phyloP scores from a whole-genome alignment of 2,329 filamentous ascomycete genomes.

The Neofusicoccum parvum region DNA sequence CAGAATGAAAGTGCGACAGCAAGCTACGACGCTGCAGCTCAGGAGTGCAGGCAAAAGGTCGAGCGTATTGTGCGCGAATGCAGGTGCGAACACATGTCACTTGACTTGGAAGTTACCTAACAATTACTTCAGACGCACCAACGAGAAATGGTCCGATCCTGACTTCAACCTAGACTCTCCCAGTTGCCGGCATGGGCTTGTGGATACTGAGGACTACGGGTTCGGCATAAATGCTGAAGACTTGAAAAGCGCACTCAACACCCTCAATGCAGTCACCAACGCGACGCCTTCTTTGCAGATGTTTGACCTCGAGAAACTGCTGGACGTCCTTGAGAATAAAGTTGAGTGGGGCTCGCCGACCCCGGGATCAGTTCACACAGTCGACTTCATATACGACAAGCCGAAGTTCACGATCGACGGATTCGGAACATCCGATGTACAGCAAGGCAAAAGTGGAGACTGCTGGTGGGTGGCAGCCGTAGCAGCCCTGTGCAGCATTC shows the following conservation, averaged over 20 bases:
- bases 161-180: slow-evolving; percentile 81
- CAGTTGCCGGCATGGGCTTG: slow-evolving; percentile 26
- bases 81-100: slow-evolving; percentile 37
- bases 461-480: slow-evolving; percentile 86
- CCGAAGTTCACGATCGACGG: slow-evolving; percentile 79
- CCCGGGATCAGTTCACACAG: background rate
- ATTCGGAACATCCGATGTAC: slow-evolving; percentile 74
- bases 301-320: background rate
- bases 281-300: background rate
- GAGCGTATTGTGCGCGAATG: slow-evolving; percentile 65
- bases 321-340: background rate
- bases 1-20: slow-evolving; percentile 65
- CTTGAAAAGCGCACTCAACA: background rate
- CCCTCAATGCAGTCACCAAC: background rate
- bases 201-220: no score
- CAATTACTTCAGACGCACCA: slow-evolving; percentile 55
- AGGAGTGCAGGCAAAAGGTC: slow-evolving; percentile 66
- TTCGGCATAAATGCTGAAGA: background rate
- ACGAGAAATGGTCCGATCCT: slow-evolving; percentile 84
- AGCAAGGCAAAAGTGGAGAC: slow-evolving; percentile 77
- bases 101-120: background rate
- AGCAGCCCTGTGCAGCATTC: slow-evolving; percentile 74
- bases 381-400: slow-evolving; percentile 68
- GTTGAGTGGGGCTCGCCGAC: background rate
- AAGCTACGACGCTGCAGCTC: slow-evolving; percentile 73